A percentile compares a stretch with the other conserved stretches of the same genome.
These are phyloP conservation scores for Podaxis mareebaensis DNA, from an alignment of 768 basidiomycete species.

Conservation along the genomic window DNA sequence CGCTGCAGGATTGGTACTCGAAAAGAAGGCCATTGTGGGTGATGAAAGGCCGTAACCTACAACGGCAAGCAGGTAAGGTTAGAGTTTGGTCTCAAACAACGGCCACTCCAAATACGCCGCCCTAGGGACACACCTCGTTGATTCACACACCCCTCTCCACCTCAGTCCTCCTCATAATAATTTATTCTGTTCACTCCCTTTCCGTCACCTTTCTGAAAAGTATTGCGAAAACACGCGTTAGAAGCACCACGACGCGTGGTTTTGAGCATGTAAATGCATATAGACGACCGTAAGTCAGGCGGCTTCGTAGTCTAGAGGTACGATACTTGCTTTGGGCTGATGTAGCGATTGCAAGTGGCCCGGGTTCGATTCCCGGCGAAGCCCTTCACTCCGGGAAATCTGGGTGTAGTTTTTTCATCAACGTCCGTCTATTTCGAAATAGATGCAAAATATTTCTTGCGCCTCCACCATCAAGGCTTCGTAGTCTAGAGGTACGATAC, in stretches of 20 bases:
- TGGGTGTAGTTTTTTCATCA: background rate
- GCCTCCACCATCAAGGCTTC: slow-evolving; percentile 21
- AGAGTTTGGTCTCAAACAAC: slow-evolving; percentile 12
- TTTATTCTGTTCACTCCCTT: background rate
- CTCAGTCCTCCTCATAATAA: background rate
- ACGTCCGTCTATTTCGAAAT: background rate
- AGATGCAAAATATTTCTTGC: background rate
- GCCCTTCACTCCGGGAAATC: slow-evolving; percentile 23
- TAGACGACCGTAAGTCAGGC: background rate
- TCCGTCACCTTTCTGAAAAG: background rate
- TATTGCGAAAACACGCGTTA: background rate
- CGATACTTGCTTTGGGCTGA: slow-evolving; percentile 52
- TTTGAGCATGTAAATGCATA: too few relatives aligned
- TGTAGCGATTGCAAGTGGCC: slow-evolving; percentile 42
- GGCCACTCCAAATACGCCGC: slow-evolving; percentile 2
- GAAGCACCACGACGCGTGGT: background rate
- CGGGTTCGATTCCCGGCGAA: slow-evolving; percentile 52
- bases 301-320: slow-evolving; percentile 41
- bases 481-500: slow-evolving; percentile 47
- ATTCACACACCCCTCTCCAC: slow-evolving; percentile 4
- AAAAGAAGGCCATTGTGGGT: slow-evolving; percentile 42
- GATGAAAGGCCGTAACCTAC: slow-evolving; percentile 23
- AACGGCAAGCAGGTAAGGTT: background rate
- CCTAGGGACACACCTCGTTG: slow-evolving; percentile 2
- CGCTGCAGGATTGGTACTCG: slow-evolving; percentile 29